Evolutionary conservation across 257 asterid species (phyloP).

Genomic region (Ilex asprella): DNA sequence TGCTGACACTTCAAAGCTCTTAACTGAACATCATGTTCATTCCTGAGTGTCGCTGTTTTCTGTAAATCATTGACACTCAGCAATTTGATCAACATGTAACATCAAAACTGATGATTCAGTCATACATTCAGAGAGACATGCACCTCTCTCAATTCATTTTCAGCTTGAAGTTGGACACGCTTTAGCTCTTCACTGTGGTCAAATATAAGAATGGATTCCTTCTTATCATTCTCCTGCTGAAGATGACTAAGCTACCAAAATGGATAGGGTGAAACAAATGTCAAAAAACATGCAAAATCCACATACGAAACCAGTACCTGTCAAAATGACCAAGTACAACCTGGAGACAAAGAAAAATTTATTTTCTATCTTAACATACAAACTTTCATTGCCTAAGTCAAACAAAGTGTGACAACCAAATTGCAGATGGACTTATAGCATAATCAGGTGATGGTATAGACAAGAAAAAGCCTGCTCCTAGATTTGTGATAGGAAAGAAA

Average conservation of each 20-base stretch:
- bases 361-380: no score
- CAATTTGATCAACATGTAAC: background rate
- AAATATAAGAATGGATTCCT: constrained; percentile 50
- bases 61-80: constrained; percentile 20
- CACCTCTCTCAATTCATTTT: constrained; percentile 83
- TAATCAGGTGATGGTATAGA: no score
- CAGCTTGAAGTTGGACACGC: constrained; percentile 59
- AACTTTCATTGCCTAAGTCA: no score
- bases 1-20: constrained; percentile 81
- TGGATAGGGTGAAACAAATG: constrained; percentile 11
- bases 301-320: no score
- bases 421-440: no score
- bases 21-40: constrained; percentile 82
- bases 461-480: no score
- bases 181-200: constrained; percentile 70
- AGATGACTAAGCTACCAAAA: constrained; percentile 45
- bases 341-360: no score
- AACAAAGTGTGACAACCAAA: no score
- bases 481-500: no score
- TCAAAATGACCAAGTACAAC: no score
- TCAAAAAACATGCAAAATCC: no score
- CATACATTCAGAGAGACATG: background rate
- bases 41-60: constrained; percentile 63
- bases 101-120: constrained; percentile 1
- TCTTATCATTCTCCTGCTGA: constrained; percentile 60